Percentiles rank a stretch among this genome's conserved stretches.
phyloP scores from a whole-genome alignment of 2,329 filamentous ascomycete genomes.

The Lasiodiplodia theobromae region DNA sequence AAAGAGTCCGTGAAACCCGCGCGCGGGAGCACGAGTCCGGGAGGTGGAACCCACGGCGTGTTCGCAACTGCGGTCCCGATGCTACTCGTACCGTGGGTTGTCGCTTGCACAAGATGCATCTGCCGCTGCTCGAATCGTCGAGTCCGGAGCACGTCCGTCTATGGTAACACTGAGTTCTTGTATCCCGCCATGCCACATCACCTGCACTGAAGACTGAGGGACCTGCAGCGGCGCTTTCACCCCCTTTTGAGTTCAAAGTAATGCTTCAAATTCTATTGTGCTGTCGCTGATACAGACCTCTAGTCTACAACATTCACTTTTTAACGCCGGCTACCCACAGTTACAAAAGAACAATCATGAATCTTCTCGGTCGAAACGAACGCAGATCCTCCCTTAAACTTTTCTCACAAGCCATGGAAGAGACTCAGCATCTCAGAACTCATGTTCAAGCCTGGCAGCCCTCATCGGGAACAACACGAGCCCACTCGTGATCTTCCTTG shows the following conservation, averaged over 20 bases:
- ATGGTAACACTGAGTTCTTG: neutral
- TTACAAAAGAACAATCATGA: neutral
- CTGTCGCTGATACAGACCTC: neutral
- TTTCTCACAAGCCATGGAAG: too few species aligned
- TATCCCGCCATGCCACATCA: neutral
- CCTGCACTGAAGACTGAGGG: neutral
- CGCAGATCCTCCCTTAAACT: neutral
- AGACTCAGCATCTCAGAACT: too few species aligned
- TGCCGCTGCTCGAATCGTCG: neutral
- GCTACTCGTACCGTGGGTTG: neutral
- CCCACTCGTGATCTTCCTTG: conserved; percentile 56
- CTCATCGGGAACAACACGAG: conserved; percentile 52
- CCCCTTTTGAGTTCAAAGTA: neutral
- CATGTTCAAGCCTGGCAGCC: conserved; percentile 1
- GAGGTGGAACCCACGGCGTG: neutral
- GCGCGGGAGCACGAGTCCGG: too few species aligned
- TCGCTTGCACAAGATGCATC: neutral
- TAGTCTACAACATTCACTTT: neutral
- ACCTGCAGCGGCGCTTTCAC: too few species aligned
- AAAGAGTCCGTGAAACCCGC: too few species aligned
- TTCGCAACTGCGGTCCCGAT: neutral
- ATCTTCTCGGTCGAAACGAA: neutral
- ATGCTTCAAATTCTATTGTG: neutral
- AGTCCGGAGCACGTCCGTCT: neutral
- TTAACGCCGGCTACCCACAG: conserved; percentile 9